phyloP scores from a whole-genome alignment of 2,329 filamentous ascomycete genomes.

The Mycosphaerella sp. region DNA sequence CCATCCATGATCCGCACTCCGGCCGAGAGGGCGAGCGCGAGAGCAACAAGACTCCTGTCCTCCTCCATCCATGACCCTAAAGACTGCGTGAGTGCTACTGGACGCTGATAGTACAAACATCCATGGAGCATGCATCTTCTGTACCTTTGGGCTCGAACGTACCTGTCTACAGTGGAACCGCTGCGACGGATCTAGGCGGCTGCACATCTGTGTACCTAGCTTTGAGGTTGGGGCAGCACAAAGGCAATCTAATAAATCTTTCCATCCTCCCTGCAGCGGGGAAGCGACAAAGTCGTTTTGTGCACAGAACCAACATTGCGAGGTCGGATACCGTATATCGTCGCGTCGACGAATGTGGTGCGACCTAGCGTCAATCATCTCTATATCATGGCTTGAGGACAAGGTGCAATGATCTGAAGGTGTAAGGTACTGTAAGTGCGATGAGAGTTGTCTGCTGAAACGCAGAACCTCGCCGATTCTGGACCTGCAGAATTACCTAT shows the following conservation, averaged over 20 bases:
- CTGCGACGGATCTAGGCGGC: constrained; percentile 11
- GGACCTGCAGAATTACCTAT: not conserved
- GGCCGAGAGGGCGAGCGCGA: not conserved
- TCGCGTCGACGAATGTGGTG: constrained; percentile 1
- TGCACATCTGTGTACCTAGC: constrained; percentile 1
- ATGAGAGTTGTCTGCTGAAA: not conserved
- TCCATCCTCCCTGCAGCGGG: not conserved
- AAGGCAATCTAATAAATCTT: constrained; percentile 4
- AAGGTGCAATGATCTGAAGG: too few species aligned
- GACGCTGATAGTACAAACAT: not conserved
- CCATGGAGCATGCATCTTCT: not conserved
- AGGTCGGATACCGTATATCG: not conserved
- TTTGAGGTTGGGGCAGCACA: constrained; percentile 9
- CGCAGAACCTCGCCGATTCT: not conserved
- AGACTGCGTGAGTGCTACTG: too few species aligned
- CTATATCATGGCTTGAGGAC: not conserved
- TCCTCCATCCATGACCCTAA: too few species aligned
- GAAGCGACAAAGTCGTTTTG: constrained; percentile 5
- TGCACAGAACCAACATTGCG: constrained; percentile 5
- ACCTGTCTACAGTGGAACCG: constrained; percentile 2
- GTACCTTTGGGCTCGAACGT: not conserved
- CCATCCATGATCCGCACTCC: not conserved
- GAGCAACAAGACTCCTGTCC: too few species aligned
- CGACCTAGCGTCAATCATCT: not conserved
- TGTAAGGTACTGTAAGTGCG: too few species aligned